Conservation (phyloP, 768 basidiomycete genomes). For the Pisolithus microcarpus region DNA sequence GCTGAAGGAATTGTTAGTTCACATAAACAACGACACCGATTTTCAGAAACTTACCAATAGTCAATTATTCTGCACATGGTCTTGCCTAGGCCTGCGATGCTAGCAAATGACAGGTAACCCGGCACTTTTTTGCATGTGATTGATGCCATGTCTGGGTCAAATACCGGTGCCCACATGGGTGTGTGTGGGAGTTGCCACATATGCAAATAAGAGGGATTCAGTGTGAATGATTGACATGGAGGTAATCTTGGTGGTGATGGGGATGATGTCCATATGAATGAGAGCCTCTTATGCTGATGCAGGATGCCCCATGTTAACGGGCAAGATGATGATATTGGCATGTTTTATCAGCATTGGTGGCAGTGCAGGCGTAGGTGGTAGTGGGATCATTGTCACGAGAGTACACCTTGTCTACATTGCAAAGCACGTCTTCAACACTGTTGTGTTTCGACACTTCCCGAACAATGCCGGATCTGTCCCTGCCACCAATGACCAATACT, state of each 20-base stretch:
- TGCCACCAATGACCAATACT: conserved; percentile 96
- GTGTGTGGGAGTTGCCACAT: conserved; percentile 2
- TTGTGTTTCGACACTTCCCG: conserved; percentile 95
- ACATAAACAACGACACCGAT: background rate
- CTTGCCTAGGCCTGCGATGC: conserved; percentile 69
- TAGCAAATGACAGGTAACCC: conserved; percentile 64
- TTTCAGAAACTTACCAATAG: conserved; percentile 55
- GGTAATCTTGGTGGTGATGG: conserved; percentile 1
- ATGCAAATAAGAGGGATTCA: conserved; percentile 8
- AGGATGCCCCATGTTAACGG: conserved; percentile 13
- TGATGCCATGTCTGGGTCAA: conserved; percentile 57
- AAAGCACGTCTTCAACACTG: conserved; percentile 82
- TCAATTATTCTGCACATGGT: conserved; percentile 90
- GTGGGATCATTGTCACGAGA: conserved; percentile 3
- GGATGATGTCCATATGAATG: conserved; percentile 1
- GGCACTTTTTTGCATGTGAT: conserved; percentile 47
- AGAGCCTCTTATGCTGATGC: conserved; percentile 10
- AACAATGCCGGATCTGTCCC: conserved; percentile 90
- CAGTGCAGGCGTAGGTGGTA: conserved; percentile 24
- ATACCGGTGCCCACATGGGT: conserved; percentile 32
- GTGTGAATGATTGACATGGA: background rate
- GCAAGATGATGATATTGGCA: conserved; percentile 15
- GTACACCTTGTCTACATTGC: conserved; percentile 91
- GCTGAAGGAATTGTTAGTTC: conserved; percentile 37
- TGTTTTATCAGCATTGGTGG: conserved; percentile 25